Evolutionary conservation across 2,329 filamentous ascomycete species (phyloP), one percentile per base, ranked within the genome.

Genomic region (Phialemonium atrogriseum): DNA sequence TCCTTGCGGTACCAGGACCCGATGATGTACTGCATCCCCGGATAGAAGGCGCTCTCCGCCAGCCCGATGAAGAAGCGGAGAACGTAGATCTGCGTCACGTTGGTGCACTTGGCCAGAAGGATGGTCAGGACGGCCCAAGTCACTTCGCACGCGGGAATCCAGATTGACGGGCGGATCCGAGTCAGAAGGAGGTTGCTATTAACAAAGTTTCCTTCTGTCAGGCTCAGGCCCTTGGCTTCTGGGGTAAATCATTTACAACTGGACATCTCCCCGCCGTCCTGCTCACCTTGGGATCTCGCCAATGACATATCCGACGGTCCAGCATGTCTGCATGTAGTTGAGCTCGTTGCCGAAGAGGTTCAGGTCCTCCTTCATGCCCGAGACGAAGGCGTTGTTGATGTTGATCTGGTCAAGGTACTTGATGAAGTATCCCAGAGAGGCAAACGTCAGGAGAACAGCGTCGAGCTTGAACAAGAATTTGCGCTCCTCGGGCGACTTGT

Each of bases 301-400:
- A 10, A 59, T 34, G n/a, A 60, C 52, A 28, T 60, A 60, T 30
- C 58, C 57, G 4, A 57, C 50, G 1, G 55, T 60, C 51, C 52
- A 61, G 21, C 43, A 46, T 0, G 50, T 50, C 22, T 49, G 46
- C 37, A 56, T 48, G 35, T 56, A 54, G 38, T 58, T 58, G 33
- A 52, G 45, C 36, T 60, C 43, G 31, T 57, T 59, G 13, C 50
- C 54, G 19, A 50, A 49, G 40, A 60, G 49, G 4, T 32, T 38
- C 12, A 55, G 37, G 37, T 63, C 59, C 32, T 62, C 56, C 27
- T 64, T 56, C 62, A 67, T 64, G 1, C 63, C 64, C 0, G 58
- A 61, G 0, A 66, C 60, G 34, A 62, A 67, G 4, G 64, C 64
- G 24, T 52, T 60, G 36, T 53, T 60, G 37, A 60, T 45, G 24